These are phyloP conservation scores for Annona cherimola DNA, from an alignment of 164 flowering plant genomes.

Conservation along the genomic window DNA sequence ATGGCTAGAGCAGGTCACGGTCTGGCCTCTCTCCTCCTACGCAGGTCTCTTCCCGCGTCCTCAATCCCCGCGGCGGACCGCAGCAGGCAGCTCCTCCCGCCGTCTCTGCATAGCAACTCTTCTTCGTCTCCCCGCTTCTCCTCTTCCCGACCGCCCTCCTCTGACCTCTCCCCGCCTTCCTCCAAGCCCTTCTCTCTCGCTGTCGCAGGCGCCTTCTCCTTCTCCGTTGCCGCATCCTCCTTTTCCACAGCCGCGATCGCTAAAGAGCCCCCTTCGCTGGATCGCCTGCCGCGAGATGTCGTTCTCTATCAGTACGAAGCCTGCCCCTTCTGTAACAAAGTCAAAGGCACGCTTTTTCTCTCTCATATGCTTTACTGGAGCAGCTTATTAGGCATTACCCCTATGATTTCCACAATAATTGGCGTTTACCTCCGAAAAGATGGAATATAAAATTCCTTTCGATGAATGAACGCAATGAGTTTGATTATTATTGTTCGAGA, in stretches of 20 bases:
- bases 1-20: neutral
- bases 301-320: conserved; percentile 98
- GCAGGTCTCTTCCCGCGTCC: conserved; percentile 1
- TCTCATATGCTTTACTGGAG: too few relatives aligned
- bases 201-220: conserved; percentile 41
- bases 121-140: neutral
- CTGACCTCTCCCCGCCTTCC: neutral
- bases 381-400: neutral
- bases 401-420: neutral
- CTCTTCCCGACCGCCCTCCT: neutral
- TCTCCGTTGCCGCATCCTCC: conserved; percentile 48
- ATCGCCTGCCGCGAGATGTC: conserved; percentile 56
- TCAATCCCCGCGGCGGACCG: neutral
- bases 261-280: conserved; percentile 40
- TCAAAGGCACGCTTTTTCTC: conserved; percentile 48
- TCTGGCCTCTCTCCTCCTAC: neutral
- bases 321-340: conserved; percentile 97
- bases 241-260: conserved; percentile 36
- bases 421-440: too few relatives aligned
- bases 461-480: too few relatives aligned
- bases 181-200: conserved; percentile 11
- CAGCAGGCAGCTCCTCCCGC: neutral
- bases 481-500: too few relatives aligned
- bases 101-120: neutral
- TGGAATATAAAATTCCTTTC: too few relatives aligned